Percentiles rank a stretch among this genome's conserved stretches.
These are phyloP conservation scores for Acanthamoeba sp. DNA, from an alignment of 208 protist species.

Conservation along the genomic window DNA sequence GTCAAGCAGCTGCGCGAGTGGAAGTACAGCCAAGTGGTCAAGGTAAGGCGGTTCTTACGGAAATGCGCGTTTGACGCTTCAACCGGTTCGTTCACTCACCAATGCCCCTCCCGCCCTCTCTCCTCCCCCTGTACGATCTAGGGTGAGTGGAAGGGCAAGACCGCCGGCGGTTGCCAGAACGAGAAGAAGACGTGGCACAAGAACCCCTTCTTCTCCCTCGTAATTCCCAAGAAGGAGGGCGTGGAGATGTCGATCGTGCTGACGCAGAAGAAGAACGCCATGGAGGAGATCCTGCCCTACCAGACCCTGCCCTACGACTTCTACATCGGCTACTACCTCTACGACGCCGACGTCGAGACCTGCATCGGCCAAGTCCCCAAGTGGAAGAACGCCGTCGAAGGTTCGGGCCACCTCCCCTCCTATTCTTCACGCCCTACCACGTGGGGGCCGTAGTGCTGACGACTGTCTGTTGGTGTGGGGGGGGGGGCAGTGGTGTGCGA, in stretches of 20 bases:
- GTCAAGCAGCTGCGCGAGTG: slow-evolving; percentile 14
- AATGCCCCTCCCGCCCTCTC: too few relatives aligned
- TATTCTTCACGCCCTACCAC: neutral
- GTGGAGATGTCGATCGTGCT: slow-evolving; percentile 66
- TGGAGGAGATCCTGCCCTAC: slow-evolving; percentile 68
- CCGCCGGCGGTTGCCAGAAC: slow-evolving; percentile 60
- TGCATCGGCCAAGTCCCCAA: slow-evolving; percentile 46
- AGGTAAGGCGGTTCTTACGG: neutral
- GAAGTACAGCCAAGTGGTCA: slow-evolving; percentile 33
- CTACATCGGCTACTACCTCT: slow-evolving; percentile 64
- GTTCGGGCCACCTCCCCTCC: neutral
- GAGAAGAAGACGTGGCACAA: slow-evolving; percentile 74
- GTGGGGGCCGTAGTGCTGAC: neutral
- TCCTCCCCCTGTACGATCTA: neutral
- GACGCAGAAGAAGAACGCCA: slow-evolving; percentile 68
- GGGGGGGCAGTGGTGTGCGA: neutral
- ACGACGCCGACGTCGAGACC: slow-evolving; percentile 60
- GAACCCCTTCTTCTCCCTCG: slow-evolving; percentile 60
- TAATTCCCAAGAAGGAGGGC: slow-evolving; percentile 61
- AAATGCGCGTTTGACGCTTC: neutral
- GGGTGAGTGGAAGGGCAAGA: slow-evolving; percentile 59
- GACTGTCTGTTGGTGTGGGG: neutral
- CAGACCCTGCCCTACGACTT: slow-evolving; percentile 69
- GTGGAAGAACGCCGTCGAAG: slow-evolving; percentile 68
- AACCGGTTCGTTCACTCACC: neutral